Evolutionary conservation across 2,329 filamentous ascomycete species (phyloP).

Genomic region (Phaeosphaeria sp.): DNA sequence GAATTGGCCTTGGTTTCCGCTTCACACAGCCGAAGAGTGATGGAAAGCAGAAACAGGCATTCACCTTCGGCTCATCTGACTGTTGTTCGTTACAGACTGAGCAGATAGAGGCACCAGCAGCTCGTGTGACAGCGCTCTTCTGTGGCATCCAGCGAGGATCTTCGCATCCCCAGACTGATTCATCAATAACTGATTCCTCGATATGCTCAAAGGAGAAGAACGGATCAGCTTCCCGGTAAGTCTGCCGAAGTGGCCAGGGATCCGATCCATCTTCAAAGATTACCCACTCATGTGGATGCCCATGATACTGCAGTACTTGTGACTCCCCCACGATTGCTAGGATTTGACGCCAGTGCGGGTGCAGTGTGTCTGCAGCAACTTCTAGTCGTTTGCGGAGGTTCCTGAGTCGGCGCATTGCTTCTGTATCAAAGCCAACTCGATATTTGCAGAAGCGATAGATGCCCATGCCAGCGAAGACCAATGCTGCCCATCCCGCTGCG

Average conservation of each 20-base stretch:
- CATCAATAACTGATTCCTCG: slow-evolving; percentile 59
- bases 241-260: slow-evolving; percentile 54
- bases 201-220: slow-evolving; percentile 58
- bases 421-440: slow-evolving; percentile 60
- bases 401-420: slow-evolving; percentile 57
- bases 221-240: slow-evolving; percentile 57
- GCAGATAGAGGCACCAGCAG: slow-evolving; percentile 49
- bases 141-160: slow-evolving; percentile 57
- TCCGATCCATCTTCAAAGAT: slow-evolving; percentile 53
- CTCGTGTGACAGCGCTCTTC: slow-evolving; percentile 31
- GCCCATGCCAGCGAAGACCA: slow-evolving; percentile 65
- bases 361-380: slow-evolving; percentile 61
- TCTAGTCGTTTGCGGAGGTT: slow-evolving; percentile 58
- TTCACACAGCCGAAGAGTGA: slow-evolving; percentile 58
- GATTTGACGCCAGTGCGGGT: slow-evolving; percentile 60
- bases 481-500: slow-evolving; percentile 61
- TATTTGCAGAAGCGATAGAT: slow-evolving; percentile 69
- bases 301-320: slow-evolving; percentile 51
- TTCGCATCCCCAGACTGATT: slow-evolving; percentile 56
- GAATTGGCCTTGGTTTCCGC: slow-evolving; percentile 54
- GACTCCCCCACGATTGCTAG: slow-evolving; percentile 56
- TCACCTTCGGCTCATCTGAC: slow-evolving; percentile 57
- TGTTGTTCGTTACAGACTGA: slow-evolving; percentile 57
- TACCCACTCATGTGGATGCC: slow-evolving; percentile 62
- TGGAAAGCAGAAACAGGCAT: slow-evolving; percentile 62